A percentile compares a stretch with the other conserved stretches of the same genome.
Conservation (phyloP, 1,139 yeast genomes). For the Casaregolazyma lundiana region DNA sequence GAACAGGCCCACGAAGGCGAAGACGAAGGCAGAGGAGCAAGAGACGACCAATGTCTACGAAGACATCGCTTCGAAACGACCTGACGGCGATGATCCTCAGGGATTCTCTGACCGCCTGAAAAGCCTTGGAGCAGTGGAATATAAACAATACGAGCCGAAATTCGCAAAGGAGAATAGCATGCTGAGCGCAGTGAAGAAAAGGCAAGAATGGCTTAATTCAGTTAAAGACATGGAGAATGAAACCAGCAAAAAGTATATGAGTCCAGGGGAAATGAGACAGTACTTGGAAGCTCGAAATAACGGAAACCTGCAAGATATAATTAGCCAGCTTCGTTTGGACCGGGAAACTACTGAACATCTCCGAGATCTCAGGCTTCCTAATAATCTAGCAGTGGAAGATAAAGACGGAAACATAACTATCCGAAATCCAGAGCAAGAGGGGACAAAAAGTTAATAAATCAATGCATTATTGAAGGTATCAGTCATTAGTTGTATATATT, state of each 20-base stretch:
- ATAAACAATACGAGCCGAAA: background rate
- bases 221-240: conserved; percentile 1
- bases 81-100: conserved; percentile 11
- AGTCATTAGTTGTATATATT: background rate
- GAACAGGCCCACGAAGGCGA: background rate
- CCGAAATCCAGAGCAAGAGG: too few species aligned
- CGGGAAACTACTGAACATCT: conserved; percentile 1
- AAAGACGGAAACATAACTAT: background rate
- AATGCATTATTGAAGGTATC: background rate
- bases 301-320: background rate
- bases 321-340: conserved; percentile 2
- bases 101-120: conserved; percentile 5
- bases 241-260: background rate
- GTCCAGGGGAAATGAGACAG: conserved; percentile 2
- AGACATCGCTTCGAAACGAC: conserved; percentile 3
- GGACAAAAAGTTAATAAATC: background rate
- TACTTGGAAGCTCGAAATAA: background rate
- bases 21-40: background rate
- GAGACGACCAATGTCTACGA: conserved; percentile 6
- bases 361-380: conserved; percentile 1
- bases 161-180: conserved; percentile 9
- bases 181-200: conserved; percentile 9
- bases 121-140: conserved; percentile 8
- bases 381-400: conserved; percentile 2
- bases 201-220: conserved; percentile 3